Conservation (phyloP, 108 stramenopile species). For the Nitzschia inconspicua region DNA sequence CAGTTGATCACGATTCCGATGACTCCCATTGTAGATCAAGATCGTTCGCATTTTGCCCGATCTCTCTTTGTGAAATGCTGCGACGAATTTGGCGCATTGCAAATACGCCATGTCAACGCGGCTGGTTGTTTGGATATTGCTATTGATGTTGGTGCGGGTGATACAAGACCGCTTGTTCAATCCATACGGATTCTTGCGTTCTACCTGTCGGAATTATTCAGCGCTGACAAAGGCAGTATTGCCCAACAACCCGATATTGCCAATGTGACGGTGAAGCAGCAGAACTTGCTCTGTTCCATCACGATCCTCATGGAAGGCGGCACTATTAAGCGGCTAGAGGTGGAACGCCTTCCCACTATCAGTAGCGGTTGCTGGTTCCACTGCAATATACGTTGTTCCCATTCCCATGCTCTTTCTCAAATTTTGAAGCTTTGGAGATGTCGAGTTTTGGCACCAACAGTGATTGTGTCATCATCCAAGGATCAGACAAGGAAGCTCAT, state of each 20-base stretch:
- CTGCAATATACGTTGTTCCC: background rate
- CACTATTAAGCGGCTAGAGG: constrained; percentile 1
- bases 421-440: constrained; percentile 56
- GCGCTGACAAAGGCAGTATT: background rate
- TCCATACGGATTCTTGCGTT: constrained; percentile 48
- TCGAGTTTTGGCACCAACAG: constrained; percentile 49
- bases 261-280: background rate
- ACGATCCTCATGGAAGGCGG: constrained; percentile 14
- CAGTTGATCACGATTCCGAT: constrained; percentile 30
- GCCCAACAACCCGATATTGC: background rate
- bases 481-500: constrained; percentile 18
- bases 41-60: constrained; percentile 40
- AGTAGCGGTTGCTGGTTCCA: constrained; percentile 31
- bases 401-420: constrained; percentile 15
- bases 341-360: constrained; percentile 25
- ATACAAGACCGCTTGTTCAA: constrained; percentile 52
- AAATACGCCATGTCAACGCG: background rate
- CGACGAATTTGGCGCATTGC: background rate
- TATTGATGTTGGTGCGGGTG: constrained; percentile 32
- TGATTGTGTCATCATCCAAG: constrained; percentile 38
- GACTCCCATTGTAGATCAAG: constrained; percentile 32
- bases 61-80: constrained; percentile 21
- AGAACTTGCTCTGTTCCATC: background rate
- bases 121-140: constrained; percentile 18
- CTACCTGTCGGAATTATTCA: constrained; percentile 29